Evolutionary conservation across 108 stramenopile genomes (phyloP), one percentile per base, ranked within the genome.

Genomic region (Cyclotella sp.): DNA sequence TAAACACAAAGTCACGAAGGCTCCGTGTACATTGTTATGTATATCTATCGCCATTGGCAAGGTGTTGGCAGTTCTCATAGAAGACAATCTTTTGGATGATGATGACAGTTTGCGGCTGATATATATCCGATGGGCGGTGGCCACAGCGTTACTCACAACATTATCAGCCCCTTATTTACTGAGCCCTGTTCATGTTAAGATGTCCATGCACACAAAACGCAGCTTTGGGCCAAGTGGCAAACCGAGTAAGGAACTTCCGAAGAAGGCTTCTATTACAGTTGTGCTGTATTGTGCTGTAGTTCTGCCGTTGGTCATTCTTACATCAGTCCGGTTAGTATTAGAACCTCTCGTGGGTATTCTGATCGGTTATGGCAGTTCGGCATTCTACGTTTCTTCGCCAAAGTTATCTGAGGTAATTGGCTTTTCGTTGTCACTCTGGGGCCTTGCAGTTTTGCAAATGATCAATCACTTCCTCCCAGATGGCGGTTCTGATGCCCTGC

Each of bases 381-480:
- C 85, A 11, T 89, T 76, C 54, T 90, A 88, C 76, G 67, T 51
- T 21, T 62, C 78, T 22, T 76, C 78, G 12, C 86, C 88, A n/a
- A 87, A 86, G 44, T 64, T 85, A 5, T 89, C 89, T 19, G 92
- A 91, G 62, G 72, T 87, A n/a, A 34, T 88, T 59, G 92, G 92
- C 34, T 86, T 76, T 46, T 86, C 87, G 9, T 16, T 80, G 11
- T 52, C 89, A 41, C 46, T 94, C 60, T 94, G 93, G 90, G 93
- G 90, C 10, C 63, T 90, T 11, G 85, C 91, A n/a, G 77, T 71
- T 41, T 76, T 94, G 43, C 85, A 83, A 26, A 90, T 86, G 88
- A 61, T 90, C 16, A 91, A 90, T 54, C 85, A 88, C 63, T 89
- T 83, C 58, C 82, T 94, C 46, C 93, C 93, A 19, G 91, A 91